A percentile compares a stretch with the other conserved stretches of the same genome.
Conservation (phyloP, 768 basidiomycete species). For the Lactifluus echinatus region DNA sequence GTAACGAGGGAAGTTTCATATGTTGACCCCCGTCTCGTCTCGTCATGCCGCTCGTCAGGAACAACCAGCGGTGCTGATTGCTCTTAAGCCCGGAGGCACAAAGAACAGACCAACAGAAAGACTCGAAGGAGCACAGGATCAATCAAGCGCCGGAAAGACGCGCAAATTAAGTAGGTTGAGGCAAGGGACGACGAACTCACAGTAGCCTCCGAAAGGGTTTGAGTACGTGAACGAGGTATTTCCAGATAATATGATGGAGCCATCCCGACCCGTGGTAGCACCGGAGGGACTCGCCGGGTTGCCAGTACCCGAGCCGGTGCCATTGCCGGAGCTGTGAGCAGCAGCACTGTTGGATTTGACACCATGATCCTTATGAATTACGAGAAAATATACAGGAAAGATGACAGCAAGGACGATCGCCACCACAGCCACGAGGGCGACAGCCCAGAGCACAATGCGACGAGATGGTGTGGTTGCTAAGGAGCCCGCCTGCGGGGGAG, state of each 20-base stretch:
- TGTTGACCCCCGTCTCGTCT: not conserved
- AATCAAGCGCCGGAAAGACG: not conserved
- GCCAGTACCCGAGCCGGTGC: not conserved
- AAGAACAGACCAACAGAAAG: not conserved
- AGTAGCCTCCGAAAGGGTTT: constrained; percentile 40
- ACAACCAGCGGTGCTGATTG: not conserved
- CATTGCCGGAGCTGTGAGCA: not conserved
- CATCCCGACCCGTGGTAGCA: constrained; percentile 16
- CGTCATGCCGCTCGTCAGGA: not conserved
- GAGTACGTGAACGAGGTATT: constrained; percentile 39
- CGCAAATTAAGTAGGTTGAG: not conserved
- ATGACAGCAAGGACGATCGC: not conserved
- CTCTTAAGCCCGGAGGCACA: not conserved
- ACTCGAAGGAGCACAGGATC: not conserved
- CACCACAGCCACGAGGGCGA: constrained; percentile 6
- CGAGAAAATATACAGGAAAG: constrained; percentile 6
- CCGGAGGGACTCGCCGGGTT: not conserved
- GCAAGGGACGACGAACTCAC: constrained; percentile 20
- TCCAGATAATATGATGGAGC: constrained; percentile 28
- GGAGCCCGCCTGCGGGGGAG: not conserved
- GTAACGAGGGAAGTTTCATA: not conserved
- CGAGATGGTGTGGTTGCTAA: not conserved
- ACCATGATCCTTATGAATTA: not conserved
- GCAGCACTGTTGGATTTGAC: not conserved
- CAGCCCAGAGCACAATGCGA: not conserved